Evolutionary conservation across 345 rosid genomes (phyloP).

Genomic region (Laguncularia racemosa): DNA sequence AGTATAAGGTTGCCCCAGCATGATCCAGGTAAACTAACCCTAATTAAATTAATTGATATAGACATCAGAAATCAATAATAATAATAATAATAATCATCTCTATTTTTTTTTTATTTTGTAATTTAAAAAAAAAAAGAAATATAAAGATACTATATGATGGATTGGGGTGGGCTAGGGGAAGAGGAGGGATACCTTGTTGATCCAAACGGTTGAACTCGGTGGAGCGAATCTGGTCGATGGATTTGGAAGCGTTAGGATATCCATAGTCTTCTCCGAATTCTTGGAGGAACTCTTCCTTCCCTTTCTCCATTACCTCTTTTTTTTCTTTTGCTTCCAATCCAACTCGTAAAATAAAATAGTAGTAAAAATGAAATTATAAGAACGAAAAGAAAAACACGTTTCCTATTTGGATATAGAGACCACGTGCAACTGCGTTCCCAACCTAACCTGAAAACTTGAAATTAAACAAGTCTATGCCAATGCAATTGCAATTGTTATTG

Average conservation of each 20-base stretch:
- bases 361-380: no score
- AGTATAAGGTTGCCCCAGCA: constrained; percentile 94
- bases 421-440: no score
- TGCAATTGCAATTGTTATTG: no score
- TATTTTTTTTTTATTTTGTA: no score
- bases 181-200: constrained; percentile 22
- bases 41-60: constrained; percentile 16
- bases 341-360: no score
- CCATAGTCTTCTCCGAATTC: constrained; percentile 75
- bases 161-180: background rate
- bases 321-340: no score
- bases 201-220: constrained; percentile 78
- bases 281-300: constrained; percentile 51
- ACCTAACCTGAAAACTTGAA: no score
- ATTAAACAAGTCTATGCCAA: no score
- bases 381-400: no score
- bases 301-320: constrained; percentile 6
- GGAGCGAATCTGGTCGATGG: constrained; percentile 64
- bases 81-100: no score
- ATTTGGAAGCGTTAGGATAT: constrained; percentile 67
- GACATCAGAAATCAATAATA: no score
- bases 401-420: no score
- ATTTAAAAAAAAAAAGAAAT: background rate
- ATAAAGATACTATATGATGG: background rate
- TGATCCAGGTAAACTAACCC: constrained; percentile 87